Evolutionary conservation across 805 yeast species (phyloP).

Genomic region (Wickerhamiella siamensis): DNA sequence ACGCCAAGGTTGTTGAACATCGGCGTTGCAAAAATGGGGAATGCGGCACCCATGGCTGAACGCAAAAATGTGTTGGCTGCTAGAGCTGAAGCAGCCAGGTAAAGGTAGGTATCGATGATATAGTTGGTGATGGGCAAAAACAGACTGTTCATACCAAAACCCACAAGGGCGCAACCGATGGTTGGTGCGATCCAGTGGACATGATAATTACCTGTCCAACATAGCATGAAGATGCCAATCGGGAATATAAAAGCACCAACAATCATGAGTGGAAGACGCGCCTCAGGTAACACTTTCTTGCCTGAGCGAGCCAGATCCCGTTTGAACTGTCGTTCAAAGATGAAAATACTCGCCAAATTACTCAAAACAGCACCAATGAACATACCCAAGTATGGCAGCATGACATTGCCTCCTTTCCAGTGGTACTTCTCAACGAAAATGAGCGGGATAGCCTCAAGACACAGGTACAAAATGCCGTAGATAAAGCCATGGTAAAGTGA

Average conservation of each 20-base stretch:
- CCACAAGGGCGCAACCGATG: conserved; percentile 46
- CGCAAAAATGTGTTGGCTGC: conserved; percentile 63
- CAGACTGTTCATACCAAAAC: conserved; percentile 52
- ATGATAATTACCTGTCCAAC: conserved; percentile 75
- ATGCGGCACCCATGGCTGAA: conserved; percentile 52
- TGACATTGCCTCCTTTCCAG: conserved; percentile 47
- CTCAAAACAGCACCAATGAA: conserved; percentile 55
- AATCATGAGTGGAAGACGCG: conserved; percentile 63
- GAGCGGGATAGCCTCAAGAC: conserved; percentile 28
- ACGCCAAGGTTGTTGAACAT: conserved; percentile 58
- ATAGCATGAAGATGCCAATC: conserved; percentile 70
- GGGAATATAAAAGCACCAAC: conserved; percentile 57
- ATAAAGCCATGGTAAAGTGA: conserved; percentile 29
- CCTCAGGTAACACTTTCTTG: conserved; percentile 55
- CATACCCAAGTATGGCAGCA: conserved; percentile 70
- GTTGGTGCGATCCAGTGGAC: conserved; percentile 80
- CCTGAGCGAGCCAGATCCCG: conserved; percentile 36
- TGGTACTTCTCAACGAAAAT: conserved; percentile 37
- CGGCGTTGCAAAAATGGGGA: conserved; percentile 56
- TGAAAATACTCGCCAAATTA: conserved; percentile 35
- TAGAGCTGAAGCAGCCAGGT: conserved; percentile 65
- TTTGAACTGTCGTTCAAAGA: conserved; percentile 40
- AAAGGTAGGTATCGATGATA: conserved; percentile 53
- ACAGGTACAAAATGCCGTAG: conserved; percentile 29
- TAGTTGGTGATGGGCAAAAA: conserved; percentile 60